Percentiles rank a stretch among this genome's conserved stretches.
phyloP scores from a whole-genome alignment of 2,329 filamentous ascomycete species.

The Ophiostoma quercus region DNA sequence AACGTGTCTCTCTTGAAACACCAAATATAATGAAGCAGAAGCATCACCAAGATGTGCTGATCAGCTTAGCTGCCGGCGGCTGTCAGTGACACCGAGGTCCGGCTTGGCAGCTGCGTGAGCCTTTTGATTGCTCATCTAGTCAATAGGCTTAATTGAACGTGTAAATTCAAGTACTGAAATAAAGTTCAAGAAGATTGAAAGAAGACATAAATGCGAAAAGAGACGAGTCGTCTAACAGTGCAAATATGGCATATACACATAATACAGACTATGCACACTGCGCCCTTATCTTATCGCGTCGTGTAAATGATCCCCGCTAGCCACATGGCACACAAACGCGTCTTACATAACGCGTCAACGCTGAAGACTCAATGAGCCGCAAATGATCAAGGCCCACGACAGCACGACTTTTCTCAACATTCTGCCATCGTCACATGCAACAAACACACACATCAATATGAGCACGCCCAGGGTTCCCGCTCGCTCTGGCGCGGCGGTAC shows the following conservation, averaged over 20 bases:
- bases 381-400: neutral
- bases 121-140: too few species aligned
- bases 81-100: neutral
- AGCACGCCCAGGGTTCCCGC: constrained; percentile 19
- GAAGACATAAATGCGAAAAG: neutral
- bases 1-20: neutral
- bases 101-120: neutral
- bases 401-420: neutral
- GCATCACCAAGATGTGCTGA: neutral
- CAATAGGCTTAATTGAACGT: too few species aligned
- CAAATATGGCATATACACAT: neutral
- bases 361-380: neutral
- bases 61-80: neutral
- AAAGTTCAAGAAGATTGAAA: neutral
- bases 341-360: constrained; percentile 14
- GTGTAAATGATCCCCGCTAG: neutral
- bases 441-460: constrained; percentile 14
- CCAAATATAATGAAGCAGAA: neutral
- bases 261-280: neutral
- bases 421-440: neutral
- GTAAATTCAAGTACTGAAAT: too few species aligned
- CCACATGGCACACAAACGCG: constrained; percentile 8
- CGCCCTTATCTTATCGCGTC: neutral
- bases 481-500: constrained; percentile 5
- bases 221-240: neutral